Percentiles rank a stretch among this genome's conserved stretches.
Conservation (phyloP, 78 protist species). For the Paulinella micropora region DNA sequence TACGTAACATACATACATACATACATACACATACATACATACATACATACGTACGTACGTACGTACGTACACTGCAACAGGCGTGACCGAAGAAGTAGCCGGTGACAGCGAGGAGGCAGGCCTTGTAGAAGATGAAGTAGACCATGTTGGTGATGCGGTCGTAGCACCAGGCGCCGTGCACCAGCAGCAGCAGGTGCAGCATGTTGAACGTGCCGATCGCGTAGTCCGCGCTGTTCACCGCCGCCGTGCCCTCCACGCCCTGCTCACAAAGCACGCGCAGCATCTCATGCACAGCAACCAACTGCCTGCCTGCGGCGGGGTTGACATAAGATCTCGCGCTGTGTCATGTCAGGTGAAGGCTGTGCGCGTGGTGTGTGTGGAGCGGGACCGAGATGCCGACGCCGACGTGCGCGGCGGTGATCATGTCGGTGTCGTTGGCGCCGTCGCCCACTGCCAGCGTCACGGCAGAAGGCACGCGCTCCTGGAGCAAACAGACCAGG, state of each 20-base stretch:
- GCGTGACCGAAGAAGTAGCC: slow-evolving; percentile 2
- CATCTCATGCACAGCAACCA: no score
- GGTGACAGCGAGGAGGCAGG: neutral
- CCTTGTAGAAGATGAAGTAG: slow-evolving; percentile 13
- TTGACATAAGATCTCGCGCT: no score
- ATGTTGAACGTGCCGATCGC: slow-evolving; percentile 47
- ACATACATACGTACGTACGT: no score
- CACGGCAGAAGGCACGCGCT: no score
- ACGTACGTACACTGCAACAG: no score
- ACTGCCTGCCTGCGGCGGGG: no score
- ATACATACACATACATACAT: no score
- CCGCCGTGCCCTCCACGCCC: slow-evolving; percentile 61
- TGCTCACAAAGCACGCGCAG: no score
- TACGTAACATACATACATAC: no score
- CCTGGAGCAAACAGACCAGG: no score
- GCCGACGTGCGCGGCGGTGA: slow-evolving; percentile 49
- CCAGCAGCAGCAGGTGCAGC: slow-evolving; percentile 38
- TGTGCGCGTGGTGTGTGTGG: no score
- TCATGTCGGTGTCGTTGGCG: slow-evolving; percentile 76
- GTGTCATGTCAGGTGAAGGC: no score
- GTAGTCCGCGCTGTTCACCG: slow-evolving; percentile 45
- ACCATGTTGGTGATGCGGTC: slow-evolving; percentile 52
- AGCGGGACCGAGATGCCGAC: slow-evolving; percentile 55
- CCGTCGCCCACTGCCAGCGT: slow-evolving; percentile 71
- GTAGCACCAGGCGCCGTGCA: slow-evolving; percentile 80